These are phyloP conservation scores for Apiospora rasikravindrae DNA, from an alignment of 2,329 filamentous ascomycete genomes.

Conservation along the genomic window DNA sequence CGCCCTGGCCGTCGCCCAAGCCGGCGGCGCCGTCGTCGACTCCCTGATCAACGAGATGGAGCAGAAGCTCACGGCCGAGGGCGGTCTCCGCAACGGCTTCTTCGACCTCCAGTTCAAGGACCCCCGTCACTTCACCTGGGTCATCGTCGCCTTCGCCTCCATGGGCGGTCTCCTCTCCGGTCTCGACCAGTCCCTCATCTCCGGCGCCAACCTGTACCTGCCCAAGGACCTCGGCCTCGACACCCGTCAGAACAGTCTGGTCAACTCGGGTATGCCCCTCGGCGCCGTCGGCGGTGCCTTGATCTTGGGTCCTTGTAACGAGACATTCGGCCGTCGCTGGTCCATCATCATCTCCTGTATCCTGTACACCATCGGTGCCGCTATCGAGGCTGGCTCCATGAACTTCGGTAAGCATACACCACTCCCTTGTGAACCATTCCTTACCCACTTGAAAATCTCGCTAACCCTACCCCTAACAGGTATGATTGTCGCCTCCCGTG, in stretches of 20 bases:
- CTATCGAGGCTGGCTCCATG: slow-evolving; percentile 69
- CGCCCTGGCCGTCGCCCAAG: slow-evolving; percentile 43
- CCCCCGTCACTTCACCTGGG: slow-evolving; percentile 69
- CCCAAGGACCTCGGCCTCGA: slow-evolving; percentile 63
- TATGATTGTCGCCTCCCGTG: slow-evolving; percentile 72
- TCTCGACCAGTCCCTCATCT: slow-evolving; percentile 75
- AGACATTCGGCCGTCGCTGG: slow-evolving; percentile 69
- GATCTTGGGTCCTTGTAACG: slow-evolving; percentile 69
- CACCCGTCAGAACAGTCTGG: slow-evolving; percentile 64
- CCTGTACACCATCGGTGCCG: slow-evolving; percentile 73
- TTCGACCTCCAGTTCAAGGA: slow-evolving; percentile 65
- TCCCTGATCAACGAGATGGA: slow-evolving; percentile 49
- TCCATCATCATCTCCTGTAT: slow-evolving; percentile 73
- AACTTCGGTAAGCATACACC: slow-evolving; percentile 57
- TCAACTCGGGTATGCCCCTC: slow-evolving; percentile 74
- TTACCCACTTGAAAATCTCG: not conserved
- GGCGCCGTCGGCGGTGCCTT: slow-evolving; percentile 74
- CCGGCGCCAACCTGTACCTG: slow-evolving; percentile 71
- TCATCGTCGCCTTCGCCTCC: slow-evolving; percentile 73
- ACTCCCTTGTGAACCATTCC: not conserved
- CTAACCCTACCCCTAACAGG: slow-evolving; percentile 33
- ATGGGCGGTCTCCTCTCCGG: slow-evolving; percentile 77
- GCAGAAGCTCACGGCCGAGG: slow-evolving; percentile 41
- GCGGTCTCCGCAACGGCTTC: slow-evolving; percentile 41
- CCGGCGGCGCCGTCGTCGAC: slow-evolving; percentile 43